phyloP scores from a whole-genome alignment of 2,329 filamentous ascomycete species.

The Fusarium tanahbumbuense region DNA sequence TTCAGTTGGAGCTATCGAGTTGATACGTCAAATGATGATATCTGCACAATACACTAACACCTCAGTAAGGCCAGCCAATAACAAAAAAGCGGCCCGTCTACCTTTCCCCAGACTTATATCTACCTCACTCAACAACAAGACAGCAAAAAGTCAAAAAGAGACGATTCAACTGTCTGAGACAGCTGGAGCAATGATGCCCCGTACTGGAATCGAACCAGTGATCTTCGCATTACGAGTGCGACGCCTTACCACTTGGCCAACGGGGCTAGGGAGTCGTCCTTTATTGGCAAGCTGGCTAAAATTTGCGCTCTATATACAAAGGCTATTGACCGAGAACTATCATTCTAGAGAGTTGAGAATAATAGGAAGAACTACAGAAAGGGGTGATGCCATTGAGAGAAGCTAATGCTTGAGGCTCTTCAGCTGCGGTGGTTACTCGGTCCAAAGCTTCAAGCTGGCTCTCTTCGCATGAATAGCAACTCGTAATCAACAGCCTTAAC shows the following conservation, averaged over 20 bases:
- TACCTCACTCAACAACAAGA: neutral
- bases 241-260: slow-evolving; percentile 45
- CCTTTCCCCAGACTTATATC: neutral
- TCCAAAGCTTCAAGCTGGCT: neutral
- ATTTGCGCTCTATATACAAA: neutral
- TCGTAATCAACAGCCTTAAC: neutral
- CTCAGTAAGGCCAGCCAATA: neutral
- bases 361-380: neutral
- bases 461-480: neutral
- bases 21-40: too few species aligned
- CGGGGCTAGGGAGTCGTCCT: slow-evolving; percentile 27
- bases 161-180: slow-evolving; percentile 13
- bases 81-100: neutral
- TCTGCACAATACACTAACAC: neutral
- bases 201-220: slow-evolving; percentile 38
- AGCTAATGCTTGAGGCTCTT: neutral
- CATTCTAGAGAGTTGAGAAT: neutral
- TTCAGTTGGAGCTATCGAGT: too few species aligned
- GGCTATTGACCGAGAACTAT: too few species aligned
- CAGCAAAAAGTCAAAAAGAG: neutral
- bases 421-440: neutral
- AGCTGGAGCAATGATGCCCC: slow-evolving; percentile 19
- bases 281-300: neutral
- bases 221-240: slow-evolving; percentile 45
- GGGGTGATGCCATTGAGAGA: too few species aligned